Conservation (phyloP, 148 eudicot species). For the Chenopodium suecicum region DNA sequence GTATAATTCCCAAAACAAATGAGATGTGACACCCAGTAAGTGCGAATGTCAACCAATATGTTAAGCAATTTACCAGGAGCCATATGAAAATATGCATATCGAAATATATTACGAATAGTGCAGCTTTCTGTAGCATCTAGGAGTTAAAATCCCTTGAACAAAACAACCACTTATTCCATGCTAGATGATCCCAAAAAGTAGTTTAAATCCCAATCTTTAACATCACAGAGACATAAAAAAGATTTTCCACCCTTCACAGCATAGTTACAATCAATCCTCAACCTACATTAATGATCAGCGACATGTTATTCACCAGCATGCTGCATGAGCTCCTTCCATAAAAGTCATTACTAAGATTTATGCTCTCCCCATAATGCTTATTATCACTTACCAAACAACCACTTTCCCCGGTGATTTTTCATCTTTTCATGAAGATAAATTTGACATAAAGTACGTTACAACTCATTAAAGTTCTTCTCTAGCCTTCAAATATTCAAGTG, state of each 20-base stretch:
- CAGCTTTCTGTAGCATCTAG: not conserved
- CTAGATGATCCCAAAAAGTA: not conserved
- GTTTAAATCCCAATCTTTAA: not conserved
- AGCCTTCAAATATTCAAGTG: not conserved
- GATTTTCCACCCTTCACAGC: not conserved
- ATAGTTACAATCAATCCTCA: not conserved
- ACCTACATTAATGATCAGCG: not conserved
- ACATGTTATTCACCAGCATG: not conserved
- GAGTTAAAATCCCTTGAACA: not conserved
- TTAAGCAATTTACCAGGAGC: not conserved
- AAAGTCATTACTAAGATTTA: no score
- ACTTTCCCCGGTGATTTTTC: not conserved
- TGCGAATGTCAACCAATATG: not conserved
- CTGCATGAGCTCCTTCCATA: not conserved
- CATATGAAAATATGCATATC: not conserved
- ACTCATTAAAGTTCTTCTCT: not conserved
- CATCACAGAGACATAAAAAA: not conserved
- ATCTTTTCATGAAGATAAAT: not conserved
- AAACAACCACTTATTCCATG: not conserved
- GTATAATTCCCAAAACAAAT: not conserved
- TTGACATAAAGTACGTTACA: not conserved
- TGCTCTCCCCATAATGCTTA: no score
- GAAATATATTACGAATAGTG: not conserved
- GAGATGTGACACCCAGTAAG: not conserved
- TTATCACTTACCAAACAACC: no score